These are phyloP conservation scores for Pseudoneurospora amorphoporcata DNA, from an alignment of 495 filamentous ascomycete species.

Conservation along the genomic window DNA sequence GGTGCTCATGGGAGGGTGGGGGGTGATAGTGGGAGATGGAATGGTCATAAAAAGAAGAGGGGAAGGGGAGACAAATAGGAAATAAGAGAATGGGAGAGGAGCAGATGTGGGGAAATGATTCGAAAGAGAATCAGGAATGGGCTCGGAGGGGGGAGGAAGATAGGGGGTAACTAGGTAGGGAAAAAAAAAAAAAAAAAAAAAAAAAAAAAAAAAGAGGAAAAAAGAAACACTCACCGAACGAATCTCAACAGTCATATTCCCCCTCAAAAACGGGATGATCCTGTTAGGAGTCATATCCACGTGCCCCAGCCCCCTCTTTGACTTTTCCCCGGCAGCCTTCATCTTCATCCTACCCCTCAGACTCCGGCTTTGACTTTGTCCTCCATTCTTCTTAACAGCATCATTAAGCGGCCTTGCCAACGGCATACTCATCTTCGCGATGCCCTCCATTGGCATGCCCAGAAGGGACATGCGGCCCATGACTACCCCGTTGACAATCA, in stretches of 20 bases:
- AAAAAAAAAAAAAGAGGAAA: not conserved
- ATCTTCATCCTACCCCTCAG: not conserved
- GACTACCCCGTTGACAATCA: slow-evolving; percentile 14
- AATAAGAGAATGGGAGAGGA: no score
- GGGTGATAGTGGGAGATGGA: no score
- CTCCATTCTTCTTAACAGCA: not conserved
- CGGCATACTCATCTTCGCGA: slow-evolving; percentile 7
- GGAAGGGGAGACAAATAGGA: no score
- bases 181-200: not conserved
- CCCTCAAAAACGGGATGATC: slow-evolving; percentile 9
- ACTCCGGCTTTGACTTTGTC: not conserved
- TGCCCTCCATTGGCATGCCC: slow-evolving; percentile 9
- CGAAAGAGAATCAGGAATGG: not conserved
- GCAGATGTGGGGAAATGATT: no score
- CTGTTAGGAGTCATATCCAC: slow-evolving; percentile 1
- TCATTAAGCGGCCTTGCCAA: not conserved
- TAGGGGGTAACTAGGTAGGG: rapidly evolving
- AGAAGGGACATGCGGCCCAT: slow-evolving; percentile 15
- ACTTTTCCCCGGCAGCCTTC: not conserved
- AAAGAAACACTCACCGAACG: slow-evolving; percentile 2
- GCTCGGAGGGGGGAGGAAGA: not conserved
- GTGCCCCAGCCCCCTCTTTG: not conserved
- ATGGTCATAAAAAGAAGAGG: no score
- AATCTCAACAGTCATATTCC: slow-evolving; percentile 12
- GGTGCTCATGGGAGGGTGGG: no score